A percentile compares a stretch with the other conserved stretches of the same genome.
These are phyloP conservation scores for Euphorbia schlechtendalii DNA, from an alignment of 441 rosid genomes.

Conservation along the genomic window DNA sequence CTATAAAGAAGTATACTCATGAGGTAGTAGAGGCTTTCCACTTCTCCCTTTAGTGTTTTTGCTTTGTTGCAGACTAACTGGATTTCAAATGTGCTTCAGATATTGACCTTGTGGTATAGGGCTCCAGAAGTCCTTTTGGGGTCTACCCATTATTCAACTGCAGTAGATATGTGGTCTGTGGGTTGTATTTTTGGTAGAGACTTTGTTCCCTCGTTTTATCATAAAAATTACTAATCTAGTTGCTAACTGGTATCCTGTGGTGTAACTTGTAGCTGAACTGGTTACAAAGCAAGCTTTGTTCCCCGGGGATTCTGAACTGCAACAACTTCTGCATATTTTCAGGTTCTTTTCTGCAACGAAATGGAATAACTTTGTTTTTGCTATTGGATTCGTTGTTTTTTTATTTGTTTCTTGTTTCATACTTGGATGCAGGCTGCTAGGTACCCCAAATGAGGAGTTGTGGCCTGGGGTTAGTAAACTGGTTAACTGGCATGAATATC, in stretches of 20 bases:
- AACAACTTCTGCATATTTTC: constrained; percentile 94
- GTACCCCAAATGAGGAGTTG: constrained; percentile 80
- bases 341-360: constrained; percentile 27
- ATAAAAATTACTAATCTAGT: background rate
- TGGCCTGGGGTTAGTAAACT: constrained; percentile 95
- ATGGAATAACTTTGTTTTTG: background rate
- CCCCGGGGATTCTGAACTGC: constrained; percentile 95
- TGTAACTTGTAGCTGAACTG: constrained; percentile 56
- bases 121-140: constrained; percentile 97
- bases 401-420: background rate
- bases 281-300: constrained; percentile 87
- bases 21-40: constrained; percentile 44
- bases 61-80: background rate
- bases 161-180: constrained; percentile 98
- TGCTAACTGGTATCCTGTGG: constrained; percentile 10
- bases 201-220: background rate
- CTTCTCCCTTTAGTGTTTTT: background rate
- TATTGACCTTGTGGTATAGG: constrained; percentile 93
- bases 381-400: background rate
- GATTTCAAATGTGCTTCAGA: constrained; percentile 35
- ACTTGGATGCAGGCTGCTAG: constrained; percentile 52
- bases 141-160: constrained; percentile 95
- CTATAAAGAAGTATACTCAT: constrained; percentile 89
- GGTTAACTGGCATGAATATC: constrained; percentile 97
- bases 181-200: constrained; percentile 79